Percentiles rank a stretch among this genome's conserved stretches.
Conservation (phyloP, 2,329 filamentous ascomycete genomes). For the Didymella pomorum region DNA sequence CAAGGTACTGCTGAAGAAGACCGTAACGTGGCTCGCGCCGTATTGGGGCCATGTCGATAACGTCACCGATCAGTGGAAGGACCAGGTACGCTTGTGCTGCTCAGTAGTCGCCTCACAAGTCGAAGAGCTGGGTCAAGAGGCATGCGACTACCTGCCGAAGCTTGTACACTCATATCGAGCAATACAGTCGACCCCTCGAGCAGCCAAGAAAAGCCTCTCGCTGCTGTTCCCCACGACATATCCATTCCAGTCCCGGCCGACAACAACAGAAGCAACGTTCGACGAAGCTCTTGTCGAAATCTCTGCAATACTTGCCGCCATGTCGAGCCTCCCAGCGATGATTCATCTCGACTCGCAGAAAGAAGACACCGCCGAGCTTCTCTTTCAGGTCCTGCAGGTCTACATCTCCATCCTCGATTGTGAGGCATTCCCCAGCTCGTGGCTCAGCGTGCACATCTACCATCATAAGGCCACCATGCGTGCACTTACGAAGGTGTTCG, state of each 20-base stretch:
- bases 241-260: constrained; percentile 80
- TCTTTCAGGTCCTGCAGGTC: constrained; percentile 82
- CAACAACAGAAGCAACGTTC: constrained; percentile 69
- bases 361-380: constrained; percentile 75
- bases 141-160: constrained; percentile 88
- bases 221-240: constrained; percentile 90
- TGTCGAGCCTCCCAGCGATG: constrained; percentile 76
- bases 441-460: constrained; percentile 93
- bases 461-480: constrained; percentile 91
- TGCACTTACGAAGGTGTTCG: constrained; percentile 81
- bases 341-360: constrained; percentile 79
- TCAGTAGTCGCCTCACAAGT: constrained; percentile 89
- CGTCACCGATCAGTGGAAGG: constrained; percentile 85
- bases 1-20: constrained; percentile 78
- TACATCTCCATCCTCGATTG: constrained; percentile 89
- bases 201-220: constrained; percentile 70
- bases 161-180: constrained; percentile 88
- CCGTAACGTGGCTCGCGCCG: constrained; percentile 87
- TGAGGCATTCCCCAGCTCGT: constrained; percentile 86
- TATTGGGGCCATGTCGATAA: constrained; percentile 84
- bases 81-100: constrained; percentile 92
- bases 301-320: constrained; percentile 82
- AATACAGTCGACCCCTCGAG: constrained; percentile 72
- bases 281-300: constrained; percentile 91
- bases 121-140: constrained; percentile 77